Base-by-base conservation (phyloP, 2,329 filamentous ascomycete species). In the Coniochaeta hoffmannii region DNA sequence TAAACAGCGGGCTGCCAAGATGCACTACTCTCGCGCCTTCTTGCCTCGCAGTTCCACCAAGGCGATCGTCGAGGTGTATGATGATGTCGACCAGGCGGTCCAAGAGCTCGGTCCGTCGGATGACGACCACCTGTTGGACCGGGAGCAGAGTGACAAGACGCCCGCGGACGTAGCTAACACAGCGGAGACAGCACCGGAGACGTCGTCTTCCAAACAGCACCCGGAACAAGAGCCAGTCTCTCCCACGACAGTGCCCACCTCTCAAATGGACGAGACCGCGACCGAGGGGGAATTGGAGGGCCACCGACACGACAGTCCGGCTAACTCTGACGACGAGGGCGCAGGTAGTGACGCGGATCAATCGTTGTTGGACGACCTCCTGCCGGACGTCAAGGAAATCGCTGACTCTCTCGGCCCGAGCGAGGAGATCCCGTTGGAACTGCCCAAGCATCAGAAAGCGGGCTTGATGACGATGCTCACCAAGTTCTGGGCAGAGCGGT, bases 401-500 rank as follows among this genome's bases (percentile, higher is more conserved):
- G 81, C 82, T 1, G 81, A 83, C 50, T 80, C 81, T 58, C 76
- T 85, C 59, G 86, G 84, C 61, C 78, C 79, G 4, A 82, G 74
- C 62, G 75, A 76, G 1, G 83, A 85, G 53, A 78, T 85, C 24
- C 78, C 81, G 0, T 71, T 89, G 10, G 90, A 96, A 62, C 79
- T 99, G 12, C 90, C 91, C 1, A 96, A 90, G 65, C 90, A 97
- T 66, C 90, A 97, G 66, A 94, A 93, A 69, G 92, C 86, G 56
- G 97, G 91, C 49, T 76, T 97, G 61, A 88, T 99, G 83, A 96
- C 95, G 67, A 91, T 97, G 75, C 79, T 99, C 49, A 94, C 91
- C 15, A 97, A 93, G 65, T 99, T 99, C 70, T 99, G 94, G 94
- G 95, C 94, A 2, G 95, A 99, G 71, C 85, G 94, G 54, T 97